These are phyloP conservation scores for Leptographium procerum DNA, from an alignment of 2,329 filamentous ascomycete genomes.

Conservation along the genomic window DNA sequence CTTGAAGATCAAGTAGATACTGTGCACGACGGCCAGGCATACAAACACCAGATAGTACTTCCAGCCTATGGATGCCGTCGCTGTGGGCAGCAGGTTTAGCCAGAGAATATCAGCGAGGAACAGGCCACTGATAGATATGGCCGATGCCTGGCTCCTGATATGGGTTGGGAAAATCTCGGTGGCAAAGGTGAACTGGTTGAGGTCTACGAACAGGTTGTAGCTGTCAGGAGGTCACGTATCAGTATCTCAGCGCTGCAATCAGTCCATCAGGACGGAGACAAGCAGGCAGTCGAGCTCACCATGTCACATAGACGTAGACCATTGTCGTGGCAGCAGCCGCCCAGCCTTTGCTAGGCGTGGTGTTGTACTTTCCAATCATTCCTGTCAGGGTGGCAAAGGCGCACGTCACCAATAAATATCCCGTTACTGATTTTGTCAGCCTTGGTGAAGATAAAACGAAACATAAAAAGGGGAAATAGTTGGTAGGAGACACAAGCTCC, in stretches of 20 bases:
- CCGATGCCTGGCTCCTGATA: conserved; percentile 1
- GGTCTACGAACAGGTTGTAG: conserved; percentile 3
- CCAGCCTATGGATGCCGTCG: neutral
- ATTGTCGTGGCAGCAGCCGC: neutral
- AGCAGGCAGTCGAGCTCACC: neutral
- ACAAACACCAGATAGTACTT: conserved; percentile 6
- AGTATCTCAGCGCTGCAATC: neutral
- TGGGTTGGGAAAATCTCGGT: conserved; percentile 7
- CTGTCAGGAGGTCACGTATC: neutral
- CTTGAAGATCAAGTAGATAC: neutral
- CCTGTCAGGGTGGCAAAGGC: neutral
- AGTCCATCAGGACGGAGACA: no score
- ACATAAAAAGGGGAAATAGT: no score
- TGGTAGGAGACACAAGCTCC: neutral
- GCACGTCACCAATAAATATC: neutral
- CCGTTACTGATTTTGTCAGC: neutral
- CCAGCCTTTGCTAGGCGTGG: conserved; percentile 1
- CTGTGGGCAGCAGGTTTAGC: conserved; percentile 1
- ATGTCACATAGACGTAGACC: neutral
- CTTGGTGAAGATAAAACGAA: neutral
- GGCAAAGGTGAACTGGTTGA: conserved; percentile 5
- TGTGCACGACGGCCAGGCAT: neutral
- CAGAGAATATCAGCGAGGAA: conserved; percentile 1
- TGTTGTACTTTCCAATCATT: conserved; percentile 5
- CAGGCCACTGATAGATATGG: conserved; percentile 1